phyloP scores from a whole-genome alignment of 1,284 basidiomycete genomes.

The Pholiota adiposa region DNA sequence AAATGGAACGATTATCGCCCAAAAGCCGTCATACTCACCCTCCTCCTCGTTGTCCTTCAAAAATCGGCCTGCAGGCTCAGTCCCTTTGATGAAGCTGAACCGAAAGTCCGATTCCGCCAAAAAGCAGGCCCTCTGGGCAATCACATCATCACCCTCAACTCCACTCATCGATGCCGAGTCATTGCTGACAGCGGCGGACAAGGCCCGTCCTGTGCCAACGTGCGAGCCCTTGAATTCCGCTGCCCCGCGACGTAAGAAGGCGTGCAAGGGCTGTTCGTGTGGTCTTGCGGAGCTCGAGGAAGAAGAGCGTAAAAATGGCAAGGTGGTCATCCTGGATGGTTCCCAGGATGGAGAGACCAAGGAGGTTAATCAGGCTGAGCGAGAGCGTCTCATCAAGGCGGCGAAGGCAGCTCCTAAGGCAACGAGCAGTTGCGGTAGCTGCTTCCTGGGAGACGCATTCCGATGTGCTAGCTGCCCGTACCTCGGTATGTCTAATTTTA shows the following conservation, averaged over 20 bases:
- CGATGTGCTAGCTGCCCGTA: constrained; percentile 96
- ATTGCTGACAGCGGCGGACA: constrained; percentile 76
- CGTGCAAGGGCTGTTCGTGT: constrained; percentile 94
- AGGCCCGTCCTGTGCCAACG: constrained; percentile 64
- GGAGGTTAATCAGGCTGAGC: constrained; percentile 69
- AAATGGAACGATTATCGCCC: constrained; percentile 58
- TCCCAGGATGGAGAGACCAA: constrained; percentile 56
- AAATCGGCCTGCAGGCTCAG: constrained; percentile 26
- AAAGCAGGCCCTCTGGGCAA: constrained; percentile 82
- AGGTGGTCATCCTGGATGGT: constrained; percentile 73
- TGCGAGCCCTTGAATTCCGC: constrained; percentile 64
- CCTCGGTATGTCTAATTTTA: constrained; percentile 66
- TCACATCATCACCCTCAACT: constrained; percentile 57
- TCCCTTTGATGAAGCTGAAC: constrained; percentile 42
- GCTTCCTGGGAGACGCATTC: constrained; percentile 98
- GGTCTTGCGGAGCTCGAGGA: constrained; percentile 92
- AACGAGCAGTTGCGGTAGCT: constrained; percentile 97
- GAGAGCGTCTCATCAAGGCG: constrained; percentile 63
- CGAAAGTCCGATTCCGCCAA: constrained; percentile 63
- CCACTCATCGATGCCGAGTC: constrained; percentile 78
- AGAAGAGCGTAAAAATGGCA: constrained; percentile 67
- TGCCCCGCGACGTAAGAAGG: constrained; percentile 76
- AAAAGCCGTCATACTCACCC: constrained; percentile 60
- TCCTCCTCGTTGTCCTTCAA: constrained; percentile 41
- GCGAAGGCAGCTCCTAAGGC: constrained; percentile 78